These are phyloP conservation scores for Bassia scoparia DNA, from an alignment of 148 eudicot genomes.

Conservation along the genomic window DNA sequence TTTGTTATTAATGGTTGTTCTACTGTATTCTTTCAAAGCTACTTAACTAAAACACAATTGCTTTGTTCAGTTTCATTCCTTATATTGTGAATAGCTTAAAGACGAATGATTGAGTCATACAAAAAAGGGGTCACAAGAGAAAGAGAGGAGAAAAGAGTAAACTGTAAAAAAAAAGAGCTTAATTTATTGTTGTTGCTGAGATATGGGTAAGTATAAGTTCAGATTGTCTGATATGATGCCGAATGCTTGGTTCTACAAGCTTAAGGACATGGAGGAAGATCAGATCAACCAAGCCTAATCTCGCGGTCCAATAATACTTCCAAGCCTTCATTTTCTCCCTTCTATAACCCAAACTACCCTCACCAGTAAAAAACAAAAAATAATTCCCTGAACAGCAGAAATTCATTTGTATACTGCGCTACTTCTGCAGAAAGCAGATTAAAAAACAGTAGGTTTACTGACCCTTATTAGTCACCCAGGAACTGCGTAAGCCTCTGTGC, in stretches of 20 bases:
- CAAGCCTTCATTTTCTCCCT: neutral
- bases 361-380: conserved; percentile 25
- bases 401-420: neutral
- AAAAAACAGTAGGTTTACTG: conserved; percentile 3
- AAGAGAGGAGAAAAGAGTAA: neutral
- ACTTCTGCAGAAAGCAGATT: neutral
- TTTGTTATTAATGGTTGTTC: neutral
- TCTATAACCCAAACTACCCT: conserved; percentile 22
- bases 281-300: conserved; percentile 14
- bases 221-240: conserved; percentile 51
- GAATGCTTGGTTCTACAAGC: conserved; percentile 55
- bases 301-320: neutral
- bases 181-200: neutral
- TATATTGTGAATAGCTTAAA: neutral
- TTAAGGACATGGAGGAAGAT: conserved; percentile 35
- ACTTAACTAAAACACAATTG: neutral
- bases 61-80: neutral
- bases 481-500: conserved; percentile 18
- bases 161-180: neutral
- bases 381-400: conserved; percentile 10
- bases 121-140: neutral
- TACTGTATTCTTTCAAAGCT: neutral
- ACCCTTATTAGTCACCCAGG: conserved; percentile 24
- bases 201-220: conserved; percentile 44
- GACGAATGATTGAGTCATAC: neutral